Percentiles rank a stretch among this genome's conserved stretches.
These are phyloP conservation scores for Anacardium occidentale DNA, from an alignment of 345 rosid genomes.

Conservation along the genomic window DNA sequence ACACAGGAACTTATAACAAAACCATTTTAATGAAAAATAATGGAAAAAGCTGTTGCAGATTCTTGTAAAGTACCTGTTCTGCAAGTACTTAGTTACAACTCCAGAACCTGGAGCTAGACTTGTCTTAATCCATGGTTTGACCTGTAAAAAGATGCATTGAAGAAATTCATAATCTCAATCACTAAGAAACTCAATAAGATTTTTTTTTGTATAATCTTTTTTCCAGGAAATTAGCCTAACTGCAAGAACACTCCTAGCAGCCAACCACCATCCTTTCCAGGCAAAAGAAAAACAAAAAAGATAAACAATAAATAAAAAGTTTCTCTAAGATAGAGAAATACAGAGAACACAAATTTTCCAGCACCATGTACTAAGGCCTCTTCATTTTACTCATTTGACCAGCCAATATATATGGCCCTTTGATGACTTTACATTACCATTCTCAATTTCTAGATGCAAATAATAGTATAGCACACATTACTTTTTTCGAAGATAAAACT, in stretches of 20 bases:
- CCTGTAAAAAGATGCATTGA: constrained; percentile 38
- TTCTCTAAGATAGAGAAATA: neutral
- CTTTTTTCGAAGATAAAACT: neutral
- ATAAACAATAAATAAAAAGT: neutral
- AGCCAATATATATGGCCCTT: neutral
- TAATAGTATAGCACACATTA: neutral
- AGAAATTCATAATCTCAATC: neutral
- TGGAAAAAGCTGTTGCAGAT: neutral
- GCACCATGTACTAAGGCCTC: too few relatives aligned
- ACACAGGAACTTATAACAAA: constrained; percentile 19
- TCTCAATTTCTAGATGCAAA: neutral
- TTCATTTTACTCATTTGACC: neutral
- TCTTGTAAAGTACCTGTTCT: constrained; percentile 45
- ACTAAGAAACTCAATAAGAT: neutral
- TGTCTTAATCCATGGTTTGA: constrained; percentile 85
- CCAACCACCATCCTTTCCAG: neutral
- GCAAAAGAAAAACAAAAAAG: neutral
- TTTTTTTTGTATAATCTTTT: neutral
- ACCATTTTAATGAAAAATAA: neutral
- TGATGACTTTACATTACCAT: neutral
- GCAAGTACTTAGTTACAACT: constrained; percentile 86
- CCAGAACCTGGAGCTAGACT: constrained; percentile 99
- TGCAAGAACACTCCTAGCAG: neutral
- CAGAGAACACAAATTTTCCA: neutral
- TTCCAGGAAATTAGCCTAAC: neutral